phyloP scores from a whole-genome alignment of 2,329 filamentous ascomycete genomes.

The Cladophialophora exuberans region DNA sequence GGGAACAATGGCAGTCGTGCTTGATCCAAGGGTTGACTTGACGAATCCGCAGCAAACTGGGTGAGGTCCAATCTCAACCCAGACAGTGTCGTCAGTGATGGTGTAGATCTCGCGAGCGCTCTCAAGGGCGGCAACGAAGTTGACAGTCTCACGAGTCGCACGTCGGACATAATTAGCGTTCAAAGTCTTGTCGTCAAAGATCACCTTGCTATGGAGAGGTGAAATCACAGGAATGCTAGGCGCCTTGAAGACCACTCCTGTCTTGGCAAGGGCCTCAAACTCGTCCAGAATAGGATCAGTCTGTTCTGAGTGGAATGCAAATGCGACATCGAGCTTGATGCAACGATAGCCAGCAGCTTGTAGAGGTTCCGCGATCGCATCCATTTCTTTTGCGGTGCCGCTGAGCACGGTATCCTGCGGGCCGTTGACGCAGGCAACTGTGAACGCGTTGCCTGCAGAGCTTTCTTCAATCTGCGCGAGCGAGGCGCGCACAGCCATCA shows the following conservation, averaged over 20 bases:
- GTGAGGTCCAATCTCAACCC: conserved; percentile 75
- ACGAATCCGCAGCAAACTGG: conserved; percentile 71
- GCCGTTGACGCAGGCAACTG: conserved; percentile 77
- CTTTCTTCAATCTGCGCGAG: conserved; percentile 29
- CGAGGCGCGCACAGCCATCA: conserved; percentile 42
- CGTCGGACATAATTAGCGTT: conserved; percentile 65
- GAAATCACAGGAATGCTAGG: conserved; percentile 66
- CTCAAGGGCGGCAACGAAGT: conserved; percentile 67
- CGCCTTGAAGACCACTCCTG: conserved; percentile 59
- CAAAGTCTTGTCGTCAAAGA: conserved; percentile 61
- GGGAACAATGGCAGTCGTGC: conserved; percentile 57
- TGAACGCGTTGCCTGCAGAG: not conserved
- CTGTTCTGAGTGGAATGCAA: conserved; percentile 69
- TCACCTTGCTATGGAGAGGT: conserved; percentile 64
- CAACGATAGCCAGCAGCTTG: conserved; percentile 61
- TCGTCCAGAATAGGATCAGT: conserved; percentile 65
- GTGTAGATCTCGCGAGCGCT: conserved; percentile 61
- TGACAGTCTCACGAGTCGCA: conserved; percentile 69
- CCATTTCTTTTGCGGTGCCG: conserved; percentile 62
- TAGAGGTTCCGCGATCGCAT: conserved; percentile 55
- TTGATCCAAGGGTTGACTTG: conserved; percentile 66
- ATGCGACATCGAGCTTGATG: conserved; percentile 66
- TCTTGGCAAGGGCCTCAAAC: conserved; percentile 58
- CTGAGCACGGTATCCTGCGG: conserved; percentile 76
- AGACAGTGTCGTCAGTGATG: conserved; percentile 68